Base-by-base conservation (phyloP, 176 grass and related monocot genomes). In the Triticum urartu region DNA sequence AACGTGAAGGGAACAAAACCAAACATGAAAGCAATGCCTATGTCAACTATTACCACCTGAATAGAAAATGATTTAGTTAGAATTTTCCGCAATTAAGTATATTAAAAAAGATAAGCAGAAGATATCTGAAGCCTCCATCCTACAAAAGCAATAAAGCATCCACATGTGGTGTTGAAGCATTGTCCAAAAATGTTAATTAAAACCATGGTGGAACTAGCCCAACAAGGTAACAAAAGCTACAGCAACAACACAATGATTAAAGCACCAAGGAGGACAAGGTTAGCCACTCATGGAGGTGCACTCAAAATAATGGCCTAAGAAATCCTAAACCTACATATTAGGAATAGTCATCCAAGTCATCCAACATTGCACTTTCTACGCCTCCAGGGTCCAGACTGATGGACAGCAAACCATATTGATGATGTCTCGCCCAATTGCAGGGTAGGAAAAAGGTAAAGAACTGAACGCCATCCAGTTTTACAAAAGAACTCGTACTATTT, bases 1-100 rank as follows among this genome's bases (percentile, higher is more conserved):
- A 86, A 12, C n/a, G 88, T 72, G 28, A 90, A 86, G 17, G 84
- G 88, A 39, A 90, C 36, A 78, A 90, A 86, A 32, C 79, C 88
- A 70, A 78, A 70, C 67, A 72, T 58, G 43, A 36, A 59, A 66
- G 87, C 87, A 81, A 89, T 38, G 25, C 48, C 33, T 45, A 85
- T 62, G 5, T 89, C 82, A 80, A 62, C 11, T 13, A 85, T 17
- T 30, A 85, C 87, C 43, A 89, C 87, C 87, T 89, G 81, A 34
- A 26, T 1, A 88, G 34, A 70, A 9, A 50, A 77, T 64, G 42
- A 20, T 11, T 66, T 12, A 11, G 56, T 87, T n/a, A 72, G 56
- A 64, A 64, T 50, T 87, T 73, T 21, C 9, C 34, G 21, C 2
- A 79, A 76, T 5, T 15, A 81, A 11, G 43, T 54, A 54, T 21